Evolutionary conservation across 148 eudicot species (phyloP).

Genomic region (Fagopyrum tataricum): DNA sequence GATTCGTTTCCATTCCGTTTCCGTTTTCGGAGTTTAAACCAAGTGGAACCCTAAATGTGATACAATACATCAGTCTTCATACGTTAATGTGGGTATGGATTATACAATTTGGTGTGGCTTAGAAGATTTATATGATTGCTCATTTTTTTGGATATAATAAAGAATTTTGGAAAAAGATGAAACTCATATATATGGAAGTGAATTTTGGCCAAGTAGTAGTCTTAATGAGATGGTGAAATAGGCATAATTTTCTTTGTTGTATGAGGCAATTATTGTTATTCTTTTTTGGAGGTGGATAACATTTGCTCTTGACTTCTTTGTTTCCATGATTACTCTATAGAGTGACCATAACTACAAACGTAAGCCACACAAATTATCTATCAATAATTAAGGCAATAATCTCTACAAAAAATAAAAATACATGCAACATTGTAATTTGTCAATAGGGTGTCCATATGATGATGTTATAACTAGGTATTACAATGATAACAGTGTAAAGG

Average conservation of each 20-base stretch:
- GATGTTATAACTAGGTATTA: no score
- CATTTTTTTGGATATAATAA: not conserved
- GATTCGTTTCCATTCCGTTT: no score
- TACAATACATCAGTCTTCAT: no score
- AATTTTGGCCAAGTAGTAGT: not conserved
- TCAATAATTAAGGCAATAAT: not conserved
- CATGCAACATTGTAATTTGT: not conserved
- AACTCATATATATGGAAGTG: no score
- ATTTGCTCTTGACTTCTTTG: not conserved
- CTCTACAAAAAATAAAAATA: not conserved
- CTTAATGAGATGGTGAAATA: not conserved
- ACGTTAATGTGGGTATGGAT: not conserved
- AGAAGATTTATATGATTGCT: not conserved
- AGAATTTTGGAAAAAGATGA: not conserved
- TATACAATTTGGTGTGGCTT: not conserved
- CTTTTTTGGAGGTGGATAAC: not conserved
- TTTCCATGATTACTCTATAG: constrained; percentile 4
- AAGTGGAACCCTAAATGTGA: no score
- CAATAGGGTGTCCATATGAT: no score
- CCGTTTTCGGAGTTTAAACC: no score
- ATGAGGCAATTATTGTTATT: not conserved
- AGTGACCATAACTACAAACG: not conserved
- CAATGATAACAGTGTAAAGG: no score
- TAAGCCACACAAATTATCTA: constrained; percentile 1
- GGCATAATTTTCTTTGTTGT: not conserved